Evolutionary conservation across 495 filamentous ascomycete species (phyloP), one percentile per base, ranked within the genome.

Genomic region (Neurospora sp.): DNA sequence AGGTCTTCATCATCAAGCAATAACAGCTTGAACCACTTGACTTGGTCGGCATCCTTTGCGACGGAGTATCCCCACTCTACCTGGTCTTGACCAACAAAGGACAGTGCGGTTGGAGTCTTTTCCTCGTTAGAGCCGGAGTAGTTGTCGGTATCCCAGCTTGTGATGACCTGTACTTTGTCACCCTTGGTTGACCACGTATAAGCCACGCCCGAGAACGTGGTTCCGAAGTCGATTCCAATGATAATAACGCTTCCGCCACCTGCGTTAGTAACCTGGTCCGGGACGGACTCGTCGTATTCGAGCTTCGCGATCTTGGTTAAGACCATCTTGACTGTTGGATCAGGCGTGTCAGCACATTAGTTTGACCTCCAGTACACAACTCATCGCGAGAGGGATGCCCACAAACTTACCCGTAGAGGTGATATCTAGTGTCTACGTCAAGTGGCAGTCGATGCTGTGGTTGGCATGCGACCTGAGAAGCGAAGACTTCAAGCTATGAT

Each of bases 21-120:
- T 3, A 82, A 73, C 0, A 83, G 73, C 76, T 83, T 83, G 70
- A 82, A 80, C 80, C 80, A 82, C 38, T 72, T 69, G 5, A 79
- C 18, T 4, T 77, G 74, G 18, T 80, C 73, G 0, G 37, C 49
- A 10, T 77, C 74, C 10, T 35, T 8, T 0, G 76, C 75, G 2
- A 81, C 72, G 0, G 41, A 71, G 39, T 80, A 80, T 0, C 81
- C 81, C 81, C 80, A 82, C 42, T 18, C n/a, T 18, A 72, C 11
- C 11, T 70, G 38, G 35, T 39, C 3, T 35, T 72, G 6, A 20
- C 27, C 27, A 10, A 66, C 3, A 49, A 71, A 77, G 2, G 74
- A 75, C 12, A 78, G 70, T 12, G 71, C 66, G 27, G 71, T 80
- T 31, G 77, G 75, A 0, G 74, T 71, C 14, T 79, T 79, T 16